Base-by-base conservation (phyloP, 2,329 filamentous ascomycete species). In the Shiraia sp. region DNA sequence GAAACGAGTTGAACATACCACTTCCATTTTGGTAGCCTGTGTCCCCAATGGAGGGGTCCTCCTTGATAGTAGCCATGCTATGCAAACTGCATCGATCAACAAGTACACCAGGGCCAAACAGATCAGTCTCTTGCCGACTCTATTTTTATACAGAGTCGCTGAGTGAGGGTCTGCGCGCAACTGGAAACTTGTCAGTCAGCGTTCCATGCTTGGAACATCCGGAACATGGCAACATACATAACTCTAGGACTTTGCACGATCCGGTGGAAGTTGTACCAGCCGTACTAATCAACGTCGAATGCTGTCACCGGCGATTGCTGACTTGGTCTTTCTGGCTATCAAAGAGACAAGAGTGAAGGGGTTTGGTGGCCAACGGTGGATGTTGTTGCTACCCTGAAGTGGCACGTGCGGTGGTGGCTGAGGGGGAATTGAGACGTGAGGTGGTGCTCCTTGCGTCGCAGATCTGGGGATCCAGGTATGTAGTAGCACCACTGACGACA, bases 61-160 rank as follows among this genome's bases (percentile, higher is more conserved):
- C 53, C 42, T 66, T 65, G 42, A 67, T 62, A 51, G 55, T 49
- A 33, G 63, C 61, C 66, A 68, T 68, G 51, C 52, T 63, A 60
- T 59, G 38, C 44, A 36, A 33, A 45, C 50, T 38, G 60, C 65
- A 66, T 59, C 51, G 56, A 62, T 53, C 53, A 57, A 41, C 33
- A 19, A 36, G 35, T 33, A 45, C 38, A 36, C 48, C 29, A 38
- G 17, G 39, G n/a, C n/a, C n/a, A 42, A 42, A 23, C 22, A 37
- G 50, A 50, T 53, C 46, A 47, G 38, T 40, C 38, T 43, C 14
- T 29, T 30, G 40, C 45, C 41, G 29, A 42, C 36, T 44, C 33
- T 25, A 40, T 37, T 25, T 19, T 40, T n/a, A 46, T 36, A 42
- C 47, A 39, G 46, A 43, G 31, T 27, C 28, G 41, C 38, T 19